A percentile compares a stretch with the other conserved stretches of the same genome.
phyloP scores from a whole-genome alignment of 73 alveolate species.

The Uronychia binucleata region DNA sequence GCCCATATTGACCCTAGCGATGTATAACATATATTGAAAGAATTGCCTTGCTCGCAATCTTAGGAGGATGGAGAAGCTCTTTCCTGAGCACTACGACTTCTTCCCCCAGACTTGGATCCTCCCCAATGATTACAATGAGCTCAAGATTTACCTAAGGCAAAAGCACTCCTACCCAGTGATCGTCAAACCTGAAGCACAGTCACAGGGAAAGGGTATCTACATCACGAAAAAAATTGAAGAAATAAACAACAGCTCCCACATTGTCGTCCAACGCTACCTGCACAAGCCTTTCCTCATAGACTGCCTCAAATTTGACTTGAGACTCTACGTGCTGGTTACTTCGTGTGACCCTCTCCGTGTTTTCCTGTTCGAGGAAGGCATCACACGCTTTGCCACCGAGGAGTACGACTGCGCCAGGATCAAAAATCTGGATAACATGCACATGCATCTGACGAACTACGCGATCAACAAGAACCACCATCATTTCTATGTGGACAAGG shows the following conservation, averaged over 20 bases:
- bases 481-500: slow-evolving; percentile 42
- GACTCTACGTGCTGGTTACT: slow-evolving; percentile 77
- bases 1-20: slow-evolving; percentile 34
- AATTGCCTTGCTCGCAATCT: slow-evolving; percentile 58
- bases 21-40: slow-evolving; percentile 58
- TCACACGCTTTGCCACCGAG: slow-evolving; percentile 86
- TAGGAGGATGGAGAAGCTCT: slow-evolving; percentile 43
- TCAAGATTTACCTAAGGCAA: slow-evolving; percentile 31
- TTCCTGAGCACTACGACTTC: slow-evolving; percentile 60
- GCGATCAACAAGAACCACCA: slow-evolving; percentile 55
- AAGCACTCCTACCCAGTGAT: slow-evolving; percentile 64
- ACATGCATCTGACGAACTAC: slow-evolving; percentile 40
- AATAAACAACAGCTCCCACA: slow-evolving; percentile 79
- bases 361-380: slow-evolving; percentile 78
- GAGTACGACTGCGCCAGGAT: slow-evolving; percentile 38
- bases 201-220: slow-evolving; percentile 96
- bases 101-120: slow-evolving; percentile 84
- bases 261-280: slow-evolving; percentile 71
- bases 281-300: slow-evolving; percentile 65
- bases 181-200: slow-evolving; percentile 91
- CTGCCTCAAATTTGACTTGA: slow-evolving; percentile 73
- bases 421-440: neutral
- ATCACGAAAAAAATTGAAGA: slow-evolving; percentile 84
- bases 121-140: slow-evolving; percentile 64
- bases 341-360: slow-evolving; percentile 80